Evolutionary conservation across 2,329 filamentous ascomycete genomes (phyloP), one percentile per base, ranked within the genome.

Genomic region (Penicillium sp.): DNA sequence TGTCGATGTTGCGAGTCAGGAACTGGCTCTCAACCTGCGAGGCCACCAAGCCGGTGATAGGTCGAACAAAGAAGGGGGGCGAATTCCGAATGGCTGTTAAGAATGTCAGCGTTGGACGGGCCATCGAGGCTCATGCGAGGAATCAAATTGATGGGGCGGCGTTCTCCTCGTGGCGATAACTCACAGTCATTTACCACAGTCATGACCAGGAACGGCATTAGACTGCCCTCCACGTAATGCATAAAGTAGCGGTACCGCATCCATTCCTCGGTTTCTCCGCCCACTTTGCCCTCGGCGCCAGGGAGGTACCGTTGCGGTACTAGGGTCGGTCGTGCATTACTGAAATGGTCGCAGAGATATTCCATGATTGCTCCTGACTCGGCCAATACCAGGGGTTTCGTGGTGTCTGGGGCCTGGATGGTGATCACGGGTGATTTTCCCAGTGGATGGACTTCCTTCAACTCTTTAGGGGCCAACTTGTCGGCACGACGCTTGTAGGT

Each of bases 381-480:
- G 9, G 89, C 88, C 39, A 96, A 73, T 0, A 92, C 80, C 28
- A 83, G 56, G 1, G 79, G 79, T 53, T 78, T 69, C 0, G 66
- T 69, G 22, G 60, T 39, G 7, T 53, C 59, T 1, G 76, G 69
- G 1, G 72, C 68, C 53, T 81, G 74, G 59, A 96, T 75, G 8
- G 80, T 81, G 56, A 97, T 74, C 35, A 92, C 74, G 0, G 92
- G 92, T 1, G 89, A 90, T 68, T 95, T 95, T 54, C 92, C 92
- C 3, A 96, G 77, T 0, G 89, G 86, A 64, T 95, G 89, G 31
- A 95, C 72, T 55, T 88, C 77, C 63, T 87, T 84, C 38, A 96
- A 79, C 62, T 88, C 86, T 0, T 82, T 75, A 3, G 89, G 88
- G 1, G 91, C 91, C n/a, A 88, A 75, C 59, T 75, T 79, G 47